Conservation (phyloP, 2,329 filamentous ascomycete genomes). For the Colletotrichum cordylinicola region DNA sequence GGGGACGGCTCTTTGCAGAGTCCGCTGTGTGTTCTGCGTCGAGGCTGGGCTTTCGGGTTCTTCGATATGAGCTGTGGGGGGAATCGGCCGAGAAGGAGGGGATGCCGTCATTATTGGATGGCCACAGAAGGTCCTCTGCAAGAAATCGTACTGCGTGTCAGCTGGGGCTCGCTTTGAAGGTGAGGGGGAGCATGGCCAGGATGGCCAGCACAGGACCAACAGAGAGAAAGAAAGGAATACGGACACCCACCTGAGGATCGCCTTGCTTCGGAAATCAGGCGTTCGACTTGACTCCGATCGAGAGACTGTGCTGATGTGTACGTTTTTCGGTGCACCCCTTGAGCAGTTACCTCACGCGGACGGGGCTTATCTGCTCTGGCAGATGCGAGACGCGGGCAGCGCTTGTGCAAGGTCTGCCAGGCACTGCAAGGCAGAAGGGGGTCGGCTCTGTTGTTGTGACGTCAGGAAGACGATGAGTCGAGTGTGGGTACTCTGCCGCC, state of each 20-base stretch:
- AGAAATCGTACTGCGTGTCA: not conserved
- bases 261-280: not conserved
- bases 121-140: not conserved
- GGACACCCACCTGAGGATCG: slow-evolving; percentile 18
- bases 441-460: slow-evolving; percentile 4
- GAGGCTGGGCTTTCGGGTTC: slow-evolving; percentile 5
- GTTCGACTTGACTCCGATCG: not conserved
- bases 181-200: not conserved
- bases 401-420: slow-evolving; percentile 2
- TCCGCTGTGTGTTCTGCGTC: not conserved
- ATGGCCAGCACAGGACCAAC: not conserved
- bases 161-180: not conserved
- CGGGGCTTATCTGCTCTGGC: slow-evolving; percentile 1
- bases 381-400: not conserved
- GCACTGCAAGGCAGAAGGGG: slow-evolving; percentile 5
- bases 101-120: slow-evolving; percentile 18
- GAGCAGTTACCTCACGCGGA: not conserved
- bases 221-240: not conserved
- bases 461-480: slow-evolving; percentile 1
- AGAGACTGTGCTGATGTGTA: slow-evolving; percentile 1
- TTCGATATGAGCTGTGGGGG: slow-evolving; percentile 9
- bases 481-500: slow-evolving; percentile 3
- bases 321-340: slow-evolving; percentile 7
- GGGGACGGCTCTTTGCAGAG: slow-evolving; percentile 6
- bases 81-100: slow-evolving; percentile 17